phyloP scores from a whole-genome alignment of 305 asterid species.

The Fraxinus paxiana region DNA sequence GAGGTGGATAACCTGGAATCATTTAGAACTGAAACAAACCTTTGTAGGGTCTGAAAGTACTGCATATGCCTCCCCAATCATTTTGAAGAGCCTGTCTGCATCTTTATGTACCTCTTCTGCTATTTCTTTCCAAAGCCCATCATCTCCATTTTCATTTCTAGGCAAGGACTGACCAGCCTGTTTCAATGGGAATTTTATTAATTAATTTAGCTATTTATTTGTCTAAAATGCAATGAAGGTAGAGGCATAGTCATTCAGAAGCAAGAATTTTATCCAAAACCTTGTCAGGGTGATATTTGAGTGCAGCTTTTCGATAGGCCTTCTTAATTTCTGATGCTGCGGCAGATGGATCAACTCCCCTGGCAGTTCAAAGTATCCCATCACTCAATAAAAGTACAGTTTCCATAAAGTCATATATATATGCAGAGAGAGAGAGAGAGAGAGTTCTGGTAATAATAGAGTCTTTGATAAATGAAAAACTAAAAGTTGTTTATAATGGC shows the following conservation, averaged over 20 bases:
- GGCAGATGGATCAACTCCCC: slow-evolving; percentile 92
- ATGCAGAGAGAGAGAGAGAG: neutral
- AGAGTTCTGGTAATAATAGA: neutral
- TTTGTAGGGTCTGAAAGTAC: slow-evolving; percentile 83
- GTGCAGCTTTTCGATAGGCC: slow-evolving; percentile 93
- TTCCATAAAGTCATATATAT: neutral
- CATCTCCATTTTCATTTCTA: slow-evolving; percentile 75
- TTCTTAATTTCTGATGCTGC: slow-evolving; percentile 77
- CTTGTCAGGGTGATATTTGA: slow-evolving; percentile 97
- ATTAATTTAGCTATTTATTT: slow-evolving; percentile 14
- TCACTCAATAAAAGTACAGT: neutral
- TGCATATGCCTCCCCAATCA: slow-evolving; percentile 96
- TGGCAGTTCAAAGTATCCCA: slow-evolving; percentile 38
- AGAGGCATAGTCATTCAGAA: slow-evolving; percentile 19
- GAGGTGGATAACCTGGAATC: neutral
- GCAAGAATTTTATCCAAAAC: slow-evolving; percentile 35
- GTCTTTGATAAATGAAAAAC: neutral
- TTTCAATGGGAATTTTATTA: slow-evolving; percentile 18
- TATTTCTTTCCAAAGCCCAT: slow-evolving; percentile 79
- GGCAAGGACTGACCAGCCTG: slow-evolving; percentile 85
- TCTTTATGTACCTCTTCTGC: slow-evolving; percentile 75
- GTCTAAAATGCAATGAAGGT: slow-evolving; percentile 1
- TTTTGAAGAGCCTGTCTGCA: slow-evolving; percentile 88
- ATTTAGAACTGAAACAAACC: slow-evolving; percentile 39
- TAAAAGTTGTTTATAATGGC: neutral